A percentile compares a stretch with the other conserved stretches of the same genome.
These are phyloP conservation scores for Tremella mesenterica DNA, from an alignment of 768 basidiomycete species.

Conservation along the genomic window DNA sequence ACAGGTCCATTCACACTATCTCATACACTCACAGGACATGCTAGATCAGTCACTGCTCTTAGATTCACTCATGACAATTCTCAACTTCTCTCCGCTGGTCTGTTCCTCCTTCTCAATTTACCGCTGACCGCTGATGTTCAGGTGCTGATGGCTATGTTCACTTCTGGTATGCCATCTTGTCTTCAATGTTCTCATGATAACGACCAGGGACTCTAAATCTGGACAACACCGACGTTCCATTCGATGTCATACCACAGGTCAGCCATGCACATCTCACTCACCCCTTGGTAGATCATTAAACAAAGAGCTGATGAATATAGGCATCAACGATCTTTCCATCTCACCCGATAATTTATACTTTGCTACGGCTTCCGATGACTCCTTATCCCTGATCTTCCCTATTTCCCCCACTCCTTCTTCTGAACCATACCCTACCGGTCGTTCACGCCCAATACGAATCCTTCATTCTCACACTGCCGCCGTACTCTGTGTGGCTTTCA, in stretches of 20 bases:
- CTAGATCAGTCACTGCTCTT: constrained; percentile 67
- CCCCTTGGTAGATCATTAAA: constrained; percentile 48
- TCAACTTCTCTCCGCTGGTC: constrained; percentile 74
- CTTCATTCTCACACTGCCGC: constrained; percentile 84
- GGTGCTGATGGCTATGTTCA: constrained; percentile 34
- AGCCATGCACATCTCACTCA: constrained; percentile 8
- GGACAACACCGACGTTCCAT: constrained; percentile 51
- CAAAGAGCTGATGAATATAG: constrained; percentile 60
- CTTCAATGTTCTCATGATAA: not conserved
- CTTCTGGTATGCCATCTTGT: constrained; percentile 24
- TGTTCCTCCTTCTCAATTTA: not conserved
- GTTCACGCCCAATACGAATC: constrained; percentile 51
- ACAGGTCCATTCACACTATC: constrained; percentile 19
- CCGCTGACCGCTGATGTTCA: constrained; percentile 13
- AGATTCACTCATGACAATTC: constrained; percentile 82
- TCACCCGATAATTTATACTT: constrained; percentile 70
- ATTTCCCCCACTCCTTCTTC: constrained; percentile 7
- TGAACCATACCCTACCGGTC: not conserved
- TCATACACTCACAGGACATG: constrained; percentile 55
- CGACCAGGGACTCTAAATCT: constrained; percentile 19
- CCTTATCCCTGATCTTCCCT: constrained; percentile 11
- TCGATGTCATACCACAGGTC: constrained; percentile 30
- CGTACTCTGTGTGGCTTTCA: constrained; percentile 88
- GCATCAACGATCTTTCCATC: constrained; percentile 87
- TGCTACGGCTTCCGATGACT: constrained; percentile 86